These are phyloP conservation scores for Rhodamnia rubescens DNA, from an alignment of 345 rosid genomes.

Conservation along the genomic window DNA sequence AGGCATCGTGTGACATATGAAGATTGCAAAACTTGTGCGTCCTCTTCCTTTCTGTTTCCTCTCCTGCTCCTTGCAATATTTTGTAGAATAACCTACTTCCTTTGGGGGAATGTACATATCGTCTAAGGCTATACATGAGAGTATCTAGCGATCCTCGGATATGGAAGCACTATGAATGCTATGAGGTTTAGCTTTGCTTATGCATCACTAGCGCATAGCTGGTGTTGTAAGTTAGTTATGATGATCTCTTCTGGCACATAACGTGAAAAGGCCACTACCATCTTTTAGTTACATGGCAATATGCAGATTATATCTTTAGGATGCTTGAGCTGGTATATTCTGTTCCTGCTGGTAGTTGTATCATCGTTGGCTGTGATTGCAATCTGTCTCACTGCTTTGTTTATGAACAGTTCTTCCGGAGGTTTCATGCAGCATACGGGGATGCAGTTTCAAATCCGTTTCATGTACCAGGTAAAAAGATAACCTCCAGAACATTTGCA, in stretches of 20 bases:
- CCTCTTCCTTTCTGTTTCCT: not conserved
- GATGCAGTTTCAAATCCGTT: conserved; percentile 96
- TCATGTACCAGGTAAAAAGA: conserved; percentile 92
- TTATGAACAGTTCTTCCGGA: conserved; percentile 56
- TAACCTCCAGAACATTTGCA: conserved; percentile 77
- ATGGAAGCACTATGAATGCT: not conserved
- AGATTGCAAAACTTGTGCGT: not conserved
- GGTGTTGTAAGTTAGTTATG: not conserved
- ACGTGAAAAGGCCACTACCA: not conserved
- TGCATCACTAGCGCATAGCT: not conserved
- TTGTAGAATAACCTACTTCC: not conserved
- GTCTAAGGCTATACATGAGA: not conserved
- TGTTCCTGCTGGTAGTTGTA: not conserved
- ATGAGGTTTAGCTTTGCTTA: not conserved
- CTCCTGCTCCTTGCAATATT: not conserved
- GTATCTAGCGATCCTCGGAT: not conserved
- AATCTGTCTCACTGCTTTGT: not conserved
- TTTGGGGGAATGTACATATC: not conserved
- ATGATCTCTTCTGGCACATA: not conserved
- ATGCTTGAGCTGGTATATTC: not conserved
- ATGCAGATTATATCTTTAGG: not conserved
- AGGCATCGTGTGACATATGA: not conserved
- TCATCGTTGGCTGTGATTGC: not conserved
- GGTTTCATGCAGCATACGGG: conserved; percentile 90
- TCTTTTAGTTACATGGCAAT: not conserved